Evolutionary conservation across 2,329 filamentous ascomycete genomes (phyloP).

Genomic region (Botrytis hyacinthi): DNA sequence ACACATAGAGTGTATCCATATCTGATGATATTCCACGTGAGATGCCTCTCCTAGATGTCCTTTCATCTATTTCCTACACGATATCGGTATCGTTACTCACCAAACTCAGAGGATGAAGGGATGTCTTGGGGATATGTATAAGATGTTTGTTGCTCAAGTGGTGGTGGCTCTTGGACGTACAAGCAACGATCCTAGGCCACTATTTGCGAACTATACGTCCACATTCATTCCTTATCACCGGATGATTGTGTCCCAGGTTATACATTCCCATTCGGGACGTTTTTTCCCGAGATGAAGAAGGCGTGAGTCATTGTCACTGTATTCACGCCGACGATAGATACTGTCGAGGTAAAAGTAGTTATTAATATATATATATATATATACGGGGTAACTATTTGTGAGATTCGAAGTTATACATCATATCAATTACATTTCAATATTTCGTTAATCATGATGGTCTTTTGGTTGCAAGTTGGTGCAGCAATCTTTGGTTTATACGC

Average conservation of each 20-base stretch:
- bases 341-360: not conserved
- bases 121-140: not conserved
- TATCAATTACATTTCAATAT: not conserved
- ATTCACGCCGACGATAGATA: not conserved
- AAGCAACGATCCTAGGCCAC: not conserved
- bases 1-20: not conserved
- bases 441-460: not conserved
- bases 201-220: not conserved
- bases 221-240: not conserved
- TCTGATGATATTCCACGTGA: not conserved
- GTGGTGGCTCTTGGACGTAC: too few relatives aligned
- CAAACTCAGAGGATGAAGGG: not conserved
- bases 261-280: slow-evolving; percentile 10
- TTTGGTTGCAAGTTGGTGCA: slow-evolving; percentile 1
- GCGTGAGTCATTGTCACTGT: not conserved
- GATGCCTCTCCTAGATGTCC: not conserved
- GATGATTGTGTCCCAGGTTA: not conserved
- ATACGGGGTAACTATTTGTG: not conserved
- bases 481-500: not conserved
- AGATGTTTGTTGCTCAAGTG: too few relatives aligned
- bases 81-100: not conserved
- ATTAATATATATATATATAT: not conserved
- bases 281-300: slow-evolving; percentile 8
- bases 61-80: not conserved
- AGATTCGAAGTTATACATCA: not conserved